These are phyloP conservation scores for Xylariaceae sp. DNA, from an alignment of 2,329 filamentous ascomycete genomes.

Conservation along the genomic window DNA sequence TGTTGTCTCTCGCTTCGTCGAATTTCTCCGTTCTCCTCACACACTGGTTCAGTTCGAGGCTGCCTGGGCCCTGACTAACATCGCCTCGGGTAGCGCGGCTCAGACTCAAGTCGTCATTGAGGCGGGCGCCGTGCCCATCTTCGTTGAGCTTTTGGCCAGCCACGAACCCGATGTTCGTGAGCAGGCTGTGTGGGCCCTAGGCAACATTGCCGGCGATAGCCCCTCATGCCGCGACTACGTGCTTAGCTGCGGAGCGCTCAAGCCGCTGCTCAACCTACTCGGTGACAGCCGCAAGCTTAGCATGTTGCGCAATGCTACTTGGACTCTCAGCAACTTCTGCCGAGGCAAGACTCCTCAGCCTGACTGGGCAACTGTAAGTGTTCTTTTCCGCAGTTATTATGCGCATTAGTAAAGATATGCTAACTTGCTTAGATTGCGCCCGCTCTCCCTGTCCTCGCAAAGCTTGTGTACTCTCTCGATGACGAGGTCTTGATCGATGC, in stretches of 20 bases:
- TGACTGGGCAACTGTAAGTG: conserved; percentile 87
- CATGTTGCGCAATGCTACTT: conserved; percentile 98
- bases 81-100: conserved; percentile 91
- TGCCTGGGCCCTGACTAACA: conserved; percentile 98
- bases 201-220: conserved; percentile 98
- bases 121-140: conserved; percentile 95
- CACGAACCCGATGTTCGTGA: conserved; percentile 96
- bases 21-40: conserved; percentile 95
- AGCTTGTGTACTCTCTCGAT: conserved; percentile 96
- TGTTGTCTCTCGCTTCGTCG: conserved; percentile 94
- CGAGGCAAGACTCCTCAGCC: conserved; percentile 98
- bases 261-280: conserved; percentile 81
- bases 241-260: conserved; percentile 81
- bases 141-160: conserved; percentile 91
- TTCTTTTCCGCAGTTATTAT: background rate
- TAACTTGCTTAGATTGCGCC: conserved; percentile 68
- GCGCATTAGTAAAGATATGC: background rate
- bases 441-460: conserved; percentile 88
- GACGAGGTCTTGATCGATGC: conserved; percentile 98
- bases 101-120: conserved; percentile 99
- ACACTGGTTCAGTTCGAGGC: conserved; percentile 98
- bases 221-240: conserved; percentile 97
- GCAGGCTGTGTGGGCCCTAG: conserved; percentile 96
- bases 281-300: conserved; percentile 97
- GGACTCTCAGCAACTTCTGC: conserved; percentile 99